Percentiles rank a stretch among this genome's conserved stretches.
phyloP scores from a whole-genome alignment of 2,329 filamentous ascomycete genomes.

The Cephalotrichum gorgonifer region DNA sequence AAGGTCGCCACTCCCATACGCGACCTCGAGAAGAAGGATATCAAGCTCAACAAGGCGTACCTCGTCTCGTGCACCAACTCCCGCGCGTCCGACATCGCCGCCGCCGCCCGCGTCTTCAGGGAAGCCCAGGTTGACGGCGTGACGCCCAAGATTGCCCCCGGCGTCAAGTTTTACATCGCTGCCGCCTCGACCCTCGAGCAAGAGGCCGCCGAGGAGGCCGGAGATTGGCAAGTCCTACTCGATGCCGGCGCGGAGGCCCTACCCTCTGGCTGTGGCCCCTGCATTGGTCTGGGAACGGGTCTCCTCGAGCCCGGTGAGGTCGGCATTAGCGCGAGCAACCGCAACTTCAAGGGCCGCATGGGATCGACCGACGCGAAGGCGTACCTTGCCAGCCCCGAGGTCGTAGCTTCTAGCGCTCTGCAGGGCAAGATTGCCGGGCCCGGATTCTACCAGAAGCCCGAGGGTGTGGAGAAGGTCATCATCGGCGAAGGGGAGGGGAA shows the following conservation, averaged over 20 bases:
- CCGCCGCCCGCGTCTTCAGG: slow-evolving; percentile 76
- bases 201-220: slow-evolving; percentile 61
- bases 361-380: slow-evolving; percentile 69
- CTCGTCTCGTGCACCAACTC: slow-evolving; percentile 87
- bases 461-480: slow-evolving; percentile 55
- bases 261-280: slow-evolving; percentile 68
- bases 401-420: slow-evolving; percentile 83
- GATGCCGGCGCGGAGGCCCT: slow-evolving; percentile 68
- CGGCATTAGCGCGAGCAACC: slow-evolving; percentile 73
- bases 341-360: slow-evolving; percentile 91
- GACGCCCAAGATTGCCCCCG: slow-evolving; percentile 58
- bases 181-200: slow-evolving; percentile 77
- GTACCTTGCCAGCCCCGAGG: slow-evolving; percentile 80
- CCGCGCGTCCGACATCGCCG: slow-evolving; percentile 67
- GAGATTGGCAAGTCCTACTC: slow-evolving; percentile 76
- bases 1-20: slow-evolving; percentile 72
- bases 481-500: slow-evolving; percentile 64
- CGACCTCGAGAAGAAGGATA: slow-evolving; percentile 62
- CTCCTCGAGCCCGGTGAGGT: slow-evolving; percentile 78
- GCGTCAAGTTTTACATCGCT: slow-evolving; percentile 81
- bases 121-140: slow-evolving; percentile 58
- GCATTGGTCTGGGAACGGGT: slow-evolving; percentile 72
- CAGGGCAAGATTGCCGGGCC: slow-evolving; percentile 63
- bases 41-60: slow-evolving; percentile 70
- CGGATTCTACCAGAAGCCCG: slow-evolving; percentile 65